Conservation (phyloP, 768 basidiomycete species). For the Boletus fagicola region DNA sequence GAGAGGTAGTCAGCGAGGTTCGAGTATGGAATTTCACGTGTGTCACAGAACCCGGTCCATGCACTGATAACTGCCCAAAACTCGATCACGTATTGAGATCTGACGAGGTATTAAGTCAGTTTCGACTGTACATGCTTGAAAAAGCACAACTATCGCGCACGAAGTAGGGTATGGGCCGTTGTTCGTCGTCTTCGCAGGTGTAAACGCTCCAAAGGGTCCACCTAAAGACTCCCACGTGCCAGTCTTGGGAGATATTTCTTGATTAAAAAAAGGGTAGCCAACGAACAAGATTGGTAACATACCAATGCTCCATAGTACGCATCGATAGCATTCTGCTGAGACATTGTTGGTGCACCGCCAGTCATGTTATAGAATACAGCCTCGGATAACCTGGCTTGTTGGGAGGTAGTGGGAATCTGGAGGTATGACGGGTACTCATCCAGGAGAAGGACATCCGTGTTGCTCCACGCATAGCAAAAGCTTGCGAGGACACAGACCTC, state of each 20-base stretch:
- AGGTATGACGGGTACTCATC: conserved; percentile 13
- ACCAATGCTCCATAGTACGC: conserved; percentile 23
- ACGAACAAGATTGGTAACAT: neutral
- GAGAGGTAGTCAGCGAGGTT: conserved; percentile 25
- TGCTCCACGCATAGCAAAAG: conserved; percentile 25
- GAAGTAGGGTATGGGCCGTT: conserved; percentile 21
- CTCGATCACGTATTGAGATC: conserved; percentile 19
- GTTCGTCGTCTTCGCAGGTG: conserved; percentile 5
- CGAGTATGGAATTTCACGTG: conserved; percentile 20
- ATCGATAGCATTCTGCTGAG: conserved; percentile 21
- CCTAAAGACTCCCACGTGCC: conserved; percentile 9
- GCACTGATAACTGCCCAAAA: conserved; percentile 25
- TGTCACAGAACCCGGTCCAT: conserved; percentile 26
- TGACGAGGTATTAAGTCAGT: neutral
- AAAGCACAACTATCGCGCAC: neutral
- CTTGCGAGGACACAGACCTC: conserved; percentile 25
- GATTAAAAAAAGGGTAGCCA: too few species aligned
- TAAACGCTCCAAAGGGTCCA: conserved; percentile 9
- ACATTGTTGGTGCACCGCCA: conserved; percentile 15
- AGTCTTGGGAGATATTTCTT: conserved; percentile 3
- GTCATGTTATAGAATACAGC: conserved; percentile 23
- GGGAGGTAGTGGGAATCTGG: conserved; percentile 10
- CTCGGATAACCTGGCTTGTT: conserved; percentile 16
- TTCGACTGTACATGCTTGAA: neutral
- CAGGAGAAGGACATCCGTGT: conserved; percentile 20